Evolutionary conservation across 495 filamentous ascomycete genomes (phyloP).

Genomic region (Thozetella sp.): DNA sequence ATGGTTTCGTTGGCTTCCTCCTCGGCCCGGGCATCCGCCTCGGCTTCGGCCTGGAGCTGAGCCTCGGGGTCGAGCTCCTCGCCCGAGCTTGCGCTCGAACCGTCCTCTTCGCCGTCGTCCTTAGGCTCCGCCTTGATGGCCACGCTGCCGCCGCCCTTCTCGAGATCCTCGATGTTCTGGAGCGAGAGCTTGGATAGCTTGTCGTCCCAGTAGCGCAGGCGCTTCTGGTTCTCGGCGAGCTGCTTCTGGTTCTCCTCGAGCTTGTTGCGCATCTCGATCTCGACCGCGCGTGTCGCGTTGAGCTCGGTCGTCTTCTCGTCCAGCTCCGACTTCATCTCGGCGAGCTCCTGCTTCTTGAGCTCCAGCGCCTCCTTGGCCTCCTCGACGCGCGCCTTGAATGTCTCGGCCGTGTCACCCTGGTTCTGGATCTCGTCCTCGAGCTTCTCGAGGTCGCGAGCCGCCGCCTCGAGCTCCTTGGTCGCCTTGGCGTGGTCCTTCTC

Average conservation of each 20-base stretch:
- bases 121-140: slow-evolving; percentile 6
- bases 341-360: slow-evolving; percentile 78
- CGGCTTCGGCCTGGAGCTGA: slow-evolving; percentile 16
- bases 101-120: slow-evolving; percentile 17
- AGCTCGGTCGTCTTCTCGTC: slow-evolving; percentile 85
- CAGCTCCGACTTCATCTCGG: slow-evolving; percentile 77
- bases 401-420: slow-evolving; percentile 74
- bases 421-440: slow-evolving; percentile 75
- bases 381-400: slow-evolving; percentile 72
- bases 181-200: slow-evolving; percentile 80
- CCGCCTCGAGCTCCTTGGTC: slow-evolving; percentile 72
- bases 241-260: slow-evolving; percentile 94
- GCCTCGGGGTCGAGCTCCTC: slow-evolving; percentile 20
- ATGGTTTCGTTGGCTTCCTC: slow-evolving; percentile 26
- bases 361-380: slow-evolving; percentile 83
- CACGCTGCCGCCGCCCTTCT: slow-evolving; percentile 15
- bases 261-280: slow-evolving; percentile 98
- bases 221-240: slow-evolving; percentile 83
- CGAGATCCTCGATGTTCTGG: slow-evolving; percentile 75
- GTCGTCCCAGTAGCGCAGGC: slow-evolving; percentile 81
- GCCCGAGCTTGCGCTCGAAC: background rate
- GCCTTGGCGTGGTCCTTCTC: slow-evolving; percentile 77
- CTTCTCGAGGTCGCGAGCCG: slow-evolving; percentile 70
- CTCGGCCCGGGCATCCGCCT: slow-evolving; percentile 18
- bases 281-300: slow-evolving; percentile 85